phyloP scores from a whole-genome alignment of 2,329 filamentous ascomycete species.

The Verticillium zaregamsianum region DNA sequence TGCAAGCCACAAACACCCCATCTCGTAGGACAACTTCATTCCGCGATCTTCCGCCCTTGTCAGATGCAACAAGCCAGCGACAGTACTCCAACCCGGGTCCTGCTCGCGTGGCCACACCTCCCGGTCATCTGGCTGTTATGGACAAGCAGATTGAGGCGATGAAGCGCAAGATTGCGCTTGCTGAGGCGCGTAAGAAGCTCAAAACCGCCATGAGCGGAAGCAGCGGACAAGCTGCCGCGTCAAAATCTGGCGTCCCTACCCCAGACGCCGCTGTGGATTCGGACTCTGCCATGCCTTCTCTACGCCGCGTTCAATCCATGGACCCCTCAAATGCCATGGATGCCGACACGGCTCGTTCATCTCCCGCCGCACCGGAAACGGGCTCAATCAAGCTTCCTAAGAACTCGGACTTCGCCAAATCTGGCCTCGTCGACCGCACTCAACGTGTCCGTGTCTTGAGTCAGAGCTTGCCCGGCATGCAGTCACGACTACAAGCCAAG shows the following conservation, averaged over 20 bases:
- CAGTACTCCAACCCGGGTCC: conserved; percentile 35
- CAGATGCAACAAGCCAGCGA: conserved; percentile 33
- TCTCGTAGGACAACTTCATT: conserved; percentile 32
- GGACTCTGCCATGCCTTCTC: conserved; percentile 10
- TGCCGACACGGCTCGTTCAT: background rate
- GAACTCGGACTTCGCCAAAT: conserved; percentile 11
- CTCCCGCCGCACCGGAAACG: conserved; percentile 6
- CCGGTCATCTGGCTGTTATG: conserved; percentile 42
- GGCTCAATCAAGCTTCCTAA: conserved; percentile 21
- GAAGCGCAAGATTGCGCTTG: conserved; percentile 54
- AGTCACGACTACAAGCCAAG: conserved; percentile 36
- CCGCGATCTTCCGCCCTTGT: conserved; percentile 40
- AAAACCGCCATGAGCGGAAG: conserved; percentile 18
- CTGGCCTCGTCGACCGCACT: background rate
- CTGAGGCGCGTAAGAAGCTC: conserved; percentile 50
- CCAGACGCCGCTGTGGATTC: conserved; percentile 7
- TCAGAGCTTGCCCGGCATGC: conserved; percentile 31
- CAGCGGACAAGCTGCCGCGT: conserved; percentile 1
- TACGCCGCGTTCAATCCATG: conserved; percentile 14
- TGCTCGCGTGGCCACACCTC: conserved; percentile 28
- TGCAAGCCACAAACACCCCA: conserved; percentile 24
- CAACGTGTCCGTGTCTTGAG: conserved; percentile 30
- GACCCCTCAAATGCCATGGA: conserved; percentile 13
- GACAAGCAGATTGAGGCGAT: conserved; percentile 57
- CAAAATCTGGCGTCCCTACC: conserved; percentile 7